Evolutionary conservation across 371 early-diverging fungal genomes (phyloP), one percentile per base, ranked within the genome.

Genomic region (Mortierella sp.): DNA sequence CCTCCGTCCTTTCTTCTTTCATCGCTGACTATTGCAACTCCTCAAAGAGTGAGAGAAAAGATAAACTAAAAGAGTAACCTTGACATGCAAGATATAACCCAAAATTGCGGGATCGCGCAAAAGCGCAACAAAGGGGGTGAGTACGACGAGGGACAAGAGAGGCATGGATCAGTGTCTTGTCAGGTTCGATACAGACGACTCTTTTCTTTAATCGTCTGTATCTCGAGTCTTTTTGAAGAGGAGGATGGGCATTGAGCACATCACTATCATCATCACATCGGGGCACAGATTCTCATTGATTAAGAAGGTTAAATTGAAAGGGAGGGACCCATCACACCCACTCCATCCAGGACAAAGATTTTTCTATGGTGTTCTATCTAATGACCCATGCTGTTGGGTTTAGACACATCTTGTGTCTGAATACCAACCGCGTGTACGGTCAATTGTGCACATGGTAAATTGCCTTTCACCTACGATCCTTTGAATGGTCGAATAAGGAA

Each of bases 81-180:
- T 21, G 5, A 5, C 5, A 21, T 51, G 21, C 51, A 51, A 46
- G 11, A 46, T 35, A 35, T 0, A 32, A 63, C 6, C 63, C 63
- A 63, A 63, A 63, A 63, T 35, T 63, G 38, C 18, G 63, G 63
- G 63, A 63, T 32, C 18, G 32, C 63, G 63, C 63, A 35, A 35
- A 63, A 63, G 38, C 63, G 63, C 63, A 63, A 56, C 18, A 35
- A 63, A 18, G 21, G 49, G 51, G 21, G 51, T 60, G 32, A 29
- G 32, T 29, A 35, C 12, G 32, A 10, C n/a, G 27, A 56, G 10
- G 11, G 48, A 27, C n/a, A 27, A 46, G 16, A 32, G 60, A 29
- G 10, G 5, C 27, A 32, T 18, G 35, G 35, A 63, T 63, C 21
- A 21, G 41, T 21, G 21, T 51, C 21, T 46, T 46, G 6, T 51